Evolutionary conservation across 306 rosid genomes (phyloP).

Genomic region (Arachis stenosperma): DNA sequence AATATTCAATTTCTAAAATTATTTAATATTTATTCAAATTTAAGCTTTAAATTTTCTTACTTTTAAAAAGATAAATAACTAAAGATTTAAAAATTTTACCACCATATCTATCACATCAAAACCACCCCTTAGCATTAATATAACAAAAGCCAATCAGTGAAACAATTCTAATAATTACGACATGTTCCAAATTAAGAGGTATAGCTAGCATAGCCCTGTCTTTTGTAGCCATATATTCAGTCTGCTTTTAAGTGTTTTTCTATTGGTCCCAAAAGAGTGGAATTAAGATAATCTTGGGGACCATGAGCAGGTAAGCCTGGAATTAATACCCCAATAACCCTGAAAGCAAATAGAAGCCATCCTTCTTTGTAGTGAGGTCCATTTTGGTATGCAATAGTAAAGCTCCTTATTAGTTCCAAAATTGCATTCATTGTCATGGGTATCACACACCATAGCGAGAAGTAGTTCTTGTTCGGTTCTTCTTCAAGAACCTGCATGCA

Average conservation of each 20-base stretch:
- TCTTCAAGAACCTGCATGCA: constrained; percentile 36
- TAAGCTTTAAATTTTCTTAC: no score
- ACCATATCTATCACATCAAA: no score
- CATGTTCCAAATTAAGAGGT: no score
- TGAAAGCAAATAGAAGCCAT: constrained; percentile 36
- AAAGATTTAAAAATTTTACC: no score
- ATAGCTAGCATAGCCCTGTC: no score
- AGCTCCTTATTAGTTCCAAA: constrained; percentile 63
- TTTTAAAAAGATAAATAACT: no score
- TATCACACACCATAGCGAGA: constrained; percentile 23
- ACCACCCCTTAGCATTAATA: no score
- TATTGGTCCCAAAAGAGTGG: constrained; percentile 50
- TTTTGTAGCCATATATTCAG: not conserved
- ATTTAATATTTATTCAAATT: no score
- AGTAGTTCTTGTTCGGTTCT: constrained; percentile 68
- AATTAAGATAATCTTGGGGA: constrained; percentile 65
- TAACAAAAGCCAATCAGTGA: no score
- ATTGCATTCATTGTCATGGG: constrained; percentile 48
- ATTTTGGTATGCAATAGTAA: constrained; percentile 40
- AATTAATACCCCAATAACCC: constrained; percentile 44
- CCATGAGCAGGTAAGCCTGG: constrained; percentile 55
- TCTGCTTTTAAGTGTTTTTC: not conserved
- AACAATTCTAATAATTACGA: no score
- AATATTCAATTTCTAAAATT: no score
- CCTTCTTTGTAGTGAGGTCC: constrained; percentile 52